phyloP scores from a whole-genome alignment of 805 yeast genomes.

The Starmerella bombi region DNA sequence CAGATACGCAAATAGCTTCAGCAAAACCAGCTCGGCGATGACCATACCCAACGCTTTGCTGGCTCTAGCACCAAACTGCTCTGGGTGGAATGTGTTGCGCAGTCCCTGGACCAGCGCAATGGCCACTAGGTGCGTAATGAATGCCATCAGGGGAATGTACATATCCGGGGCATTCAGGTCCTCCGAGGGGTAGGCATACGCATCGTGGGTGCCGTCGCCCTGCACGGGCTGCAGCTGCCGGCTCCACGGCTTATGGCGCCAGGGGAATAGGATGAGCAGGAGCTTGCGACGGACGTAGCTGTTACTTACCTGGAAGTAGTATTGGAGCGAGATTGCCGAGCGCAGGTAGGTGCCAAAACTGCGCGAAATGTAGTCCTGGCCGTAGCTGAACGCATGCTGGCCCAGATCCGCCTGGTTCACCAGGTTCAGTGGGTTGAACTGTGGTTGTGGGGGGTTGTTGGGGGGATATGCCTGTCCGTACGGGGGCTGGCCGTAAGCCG shows the following conservation, averaged over 20 bases:
- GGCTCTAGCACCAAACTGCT: conserved; percentile 73
- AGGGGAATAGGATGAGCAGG: conserved; percentile 68
- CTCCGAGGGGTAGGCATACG: conserved; percentile 61
- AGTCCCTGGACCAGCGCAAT: conserved; percentile 79
- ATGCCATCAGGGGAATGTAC: conserved; percentile 90
- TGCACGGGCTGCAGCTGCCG: conserved; percentile 34
- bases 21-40: conserved; percentile 56
- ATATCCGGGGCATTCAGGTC: conserved; percentile 93
- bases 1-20: conserved; percentile 73
- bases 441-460: conserved; percentile 7
- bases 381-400: conserved; percentile 66
- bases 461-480: background rate
- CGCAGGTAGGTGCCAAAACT: conserved; percentile 41
- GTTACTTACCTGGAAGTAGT: conserved; percentile 86
- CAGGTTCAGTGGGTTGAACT: conserved; percentile 42
- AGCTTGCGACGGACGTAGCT: conserved; percentile 68
- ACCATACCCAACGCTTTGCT: conserved; percentile 78
- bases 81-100: conserved; percentile 84
- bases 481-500: background rate
- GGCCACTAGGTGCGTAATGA: conserved; percentile 70
- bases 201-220: conserved; percentile 28
- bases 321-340: conserved; percentile 49
- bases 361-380: conserved; percentile 65
- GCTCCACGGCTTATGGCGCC: conserved; percentile 71
- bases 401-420: conserved; percentile 74